phyloP scores from a whole-genome alignment of 139 green algal genomes.

The Chlorella sp. region DNA sequence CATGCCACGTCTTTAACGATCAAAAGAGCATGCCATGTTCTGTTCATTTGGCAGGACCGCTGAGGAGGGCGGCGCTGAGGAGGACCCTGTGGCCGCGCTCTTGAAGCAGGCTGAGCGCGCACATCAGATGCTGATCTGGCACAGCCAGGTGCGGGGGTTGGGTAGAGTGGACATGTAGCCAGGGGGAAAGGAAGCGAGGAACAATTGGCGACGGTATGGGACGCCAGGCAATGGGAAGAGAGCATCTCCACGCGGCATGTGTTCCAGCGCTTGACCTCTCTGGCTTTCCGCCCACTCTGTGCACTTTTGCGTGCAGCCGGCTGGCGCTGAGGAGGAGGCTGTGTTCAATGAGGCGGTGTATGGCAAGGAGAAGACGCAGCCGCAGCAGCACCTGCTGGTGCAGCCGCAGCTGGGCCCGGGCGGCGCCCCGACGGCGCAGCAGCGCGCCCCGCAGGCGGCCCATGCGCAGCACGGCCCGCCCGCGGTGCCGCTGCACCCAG shows the following conservation, averaged over 20 bases:
- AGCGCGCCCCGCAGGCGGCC: neutral
- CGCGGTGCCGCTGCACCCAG: constrained; percentile 7
- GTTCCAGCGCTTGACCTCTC: neutral
- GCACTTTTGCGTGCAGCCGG: neutral
- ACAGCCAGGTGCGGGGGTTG: constrained; percentile 19
- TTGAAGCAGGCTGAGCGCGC: constrained; percentile 37
- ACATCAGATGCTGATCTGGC: constrained; percentile 31
- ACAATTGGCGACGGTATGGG: no score
- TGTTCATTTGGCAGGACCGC: neutral
- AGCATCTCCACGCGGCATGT: no score
- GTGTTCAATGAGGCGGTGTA: constrained; percentile 42
- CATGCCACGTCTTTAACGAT: neutral
- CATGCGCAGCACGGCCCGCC: constrained; percentile 3
- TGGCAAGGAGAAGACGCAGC: constrained; percentile 16
- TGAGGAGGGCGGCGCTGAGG: constrained; percentile 3
- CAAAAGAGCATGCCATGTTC: no score
- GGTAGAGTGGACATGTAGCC: no score
- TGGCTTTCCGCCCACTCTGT: neutral
- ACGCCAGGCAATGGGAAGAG: no score
- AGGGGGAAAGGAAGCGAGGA: no score
- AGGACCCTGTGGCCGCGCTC: constrained; percentile 5
- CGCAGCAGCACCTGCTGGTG: constrained; percentile 1
- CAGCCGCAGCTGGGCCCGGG: neutral
- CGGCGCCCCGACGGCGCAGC: neutral
- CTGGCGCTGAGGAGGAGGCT: constrained; percentile 16